Conservation (phyloP, 2,329 filamentous ascomycete species). For the Colletotrichum godetiae region DNA sequence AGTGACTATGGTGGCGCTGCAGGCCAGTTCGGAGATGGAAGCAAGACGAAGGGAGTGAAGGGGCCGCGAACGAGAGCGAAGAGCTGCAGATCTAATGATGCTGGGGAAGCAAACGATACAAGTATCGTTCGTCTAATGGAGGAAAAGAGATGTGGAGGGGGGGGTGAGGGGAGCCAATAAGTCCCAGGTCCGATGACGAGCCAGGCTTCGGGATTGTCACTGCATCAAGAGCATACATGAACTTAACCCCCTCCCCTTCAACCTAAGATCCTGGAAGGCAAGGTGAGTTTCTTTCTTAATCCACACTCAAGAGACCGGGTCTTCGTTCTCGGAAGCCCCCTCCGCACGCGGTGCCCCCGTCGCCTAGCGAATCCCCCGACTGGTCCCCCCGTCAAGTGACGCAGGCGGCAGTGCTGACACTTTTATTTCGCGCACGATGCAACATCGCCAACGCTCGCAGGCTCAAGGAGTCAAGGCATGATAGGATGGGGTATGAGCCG, state of each 20-base stretch:
- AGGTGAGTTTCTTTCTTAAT: neutral
- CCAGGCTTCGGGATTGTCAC: neutral
- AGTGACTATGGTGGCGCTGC: slow-evolving; percentile 12
- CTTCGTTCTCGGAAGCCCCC: neutral
- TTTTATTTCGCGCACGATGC: neutral
- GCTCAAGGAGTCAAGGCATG: slow-evolving; percentile 1
- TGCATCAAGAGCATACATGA: slow-evolving; percentile 6
- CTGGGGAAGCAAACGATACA: slow-evolving; percentile 22
- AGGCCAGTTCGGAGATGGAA: slow-evolving; percentile 8
- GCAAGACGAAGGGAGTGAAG: neutral
- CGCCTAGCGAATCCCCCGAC: slow-evolving; percentile 17
- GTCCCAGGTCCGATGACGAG: slow-evolving; percentile 8
- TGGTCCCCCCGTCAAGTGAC: slow-evolving; percentile 1
- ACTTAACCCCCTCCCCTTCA: neutral
- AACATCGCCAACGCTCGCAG: neutral
- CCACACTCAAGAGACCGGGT: neutral
- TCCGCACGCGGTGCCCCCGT: slow-evolving; percentile 16
- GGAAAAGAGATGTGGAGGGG: neutral
- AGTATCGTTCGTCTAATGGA: slow-evolving; percentile 13
- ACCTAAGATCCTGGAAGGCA: neutral
- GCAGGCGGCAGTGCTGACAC: neutral
- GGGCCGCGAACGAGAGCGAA: slow-evolving; percentile 5
- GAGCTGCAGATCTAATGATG: neutral
- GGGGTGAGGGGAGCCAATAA: neutral
- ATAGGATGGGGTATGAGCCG: neutral